Percentiles rank a stretch among this genome's conserved stretches.
Conservation (phyloP, 2,329 filamentous ascomycete genomes). For the Penicillium sp. region DNA sequence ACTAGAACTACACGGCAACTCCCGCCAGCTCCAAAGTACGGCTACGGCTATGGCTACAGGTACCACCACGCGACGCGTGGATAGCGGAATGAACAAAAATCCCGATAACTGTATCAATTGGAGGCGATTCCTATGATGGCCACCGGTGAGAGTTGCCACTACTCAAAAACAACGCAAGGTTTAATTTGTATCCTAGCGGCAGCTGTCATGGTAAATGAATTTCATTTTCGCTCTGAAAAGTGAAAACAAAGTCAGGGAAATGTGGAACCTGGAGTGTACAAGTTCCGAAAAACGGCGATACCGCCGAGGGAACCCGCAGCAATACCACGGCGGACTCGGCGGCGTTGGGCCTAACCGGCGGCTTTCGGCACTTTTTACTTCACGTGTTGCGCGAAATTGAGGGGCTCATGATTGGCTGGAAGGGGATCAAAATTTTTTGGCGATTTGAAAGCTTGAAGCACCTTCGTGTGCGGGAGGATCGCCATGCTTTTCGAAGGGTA, state of each 20-base stretch:
- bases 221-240: conserved; percentile 28
- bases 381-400: conserved; percentile 23
- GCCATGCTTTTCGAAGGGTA: conserved; percentile 3
- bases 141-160: conserved; percentile 6
- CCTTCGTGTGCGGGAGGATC: not conserved
- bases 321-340: conserved; percentile 31
- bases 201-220: conserved; percentile 35
- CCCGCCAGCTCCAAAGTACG: not conserved
- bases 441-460: conserved; percentile 1
- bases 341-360: conserved; percentile 26
- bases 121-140: not conserved
- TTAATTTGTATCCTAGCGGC: conserved; percentile 11
- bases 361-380: conserved; percentile 35
- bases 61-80: not conserved
- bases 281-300: conserved; percentile 36
- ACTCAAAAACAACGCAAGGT: not conserved
- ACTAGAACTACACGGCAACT: not conserved
- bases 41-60: no score
- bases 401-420: conserved; percentile 26
- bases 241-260: conserved; percentile 16
- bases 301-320: conserved; percentile 31
- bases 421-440: conserved; percentile 11
- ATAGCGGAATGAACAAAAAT: not conserved
- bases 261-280: conserved; percentile 25
- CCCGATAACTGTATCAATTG: not conserved